Evolutionary conservation across 352 stramenopile species (phyloP).

Genomic region (Globisporangium paroecandrum): DNA sequence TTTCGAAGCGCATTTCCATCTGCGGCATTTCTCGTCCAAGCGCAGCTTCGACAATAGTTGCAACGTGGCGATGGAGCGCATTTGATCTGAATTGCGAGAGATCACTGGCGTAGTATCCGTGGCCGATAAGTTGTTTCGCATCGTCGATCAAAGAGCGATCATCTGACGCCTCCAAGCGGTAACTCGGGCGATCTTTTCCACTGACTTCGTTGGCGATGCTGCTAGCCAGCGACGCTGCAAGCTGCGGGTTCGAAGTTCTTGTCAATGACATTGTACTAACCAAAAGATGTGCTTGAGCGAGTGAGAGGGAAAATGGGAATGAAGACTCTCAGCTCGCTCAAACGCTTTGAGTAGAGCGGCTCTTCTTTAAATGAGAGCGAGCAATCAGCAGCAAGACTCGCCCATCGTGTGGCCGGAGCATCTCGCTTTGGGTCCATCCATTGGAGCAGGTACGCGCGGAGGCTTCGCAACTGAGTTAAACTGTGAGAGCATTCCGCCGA

Average conservation of each 20-base stretch:
- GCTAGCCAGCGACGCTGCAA: background rate
- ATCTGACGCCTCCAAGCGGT: background rate
- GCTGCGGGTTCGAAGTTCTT: background rate
- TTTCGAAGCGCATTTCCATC: slow-evolving; percentile 26
- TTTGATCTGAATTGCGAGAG: background rate
- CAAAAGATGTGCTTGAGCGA: background rate
- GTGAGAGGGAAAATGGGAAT: background rate
- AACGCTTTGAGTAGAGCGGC: too few relatives aligned
- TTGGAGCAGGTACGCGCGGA: background rate
- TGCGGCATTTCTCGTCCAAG: slow-evolving; percentile 18
- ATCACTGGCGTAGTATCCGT: background rate
- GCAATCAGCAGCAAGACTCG: too few relatives aligned
- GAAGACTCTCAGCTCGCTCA: background rate
- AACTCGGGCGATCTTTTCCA: background rate
- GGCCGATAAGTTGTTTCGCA: slow-evolving; percentile 1
- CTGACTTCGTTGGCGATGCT: background rate
- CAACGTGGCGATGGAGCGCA: too few relatives aligned
- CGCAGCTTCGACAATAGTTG: too few relatives aligned
- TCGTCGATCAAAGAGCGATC: background rate
- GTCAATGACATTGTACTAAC: background rate
- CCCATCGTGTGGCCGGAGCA: background rate
- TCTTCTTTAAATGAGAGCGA: background rate
- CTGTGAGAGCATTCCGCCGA: background rate
- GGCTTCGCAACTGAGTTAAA: background rate
- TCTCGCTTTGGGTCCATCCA: background rate